Base-by-base conservation (phyloP, 768 basidiomycete genomes). In the Ramaria rubella region DNA sequence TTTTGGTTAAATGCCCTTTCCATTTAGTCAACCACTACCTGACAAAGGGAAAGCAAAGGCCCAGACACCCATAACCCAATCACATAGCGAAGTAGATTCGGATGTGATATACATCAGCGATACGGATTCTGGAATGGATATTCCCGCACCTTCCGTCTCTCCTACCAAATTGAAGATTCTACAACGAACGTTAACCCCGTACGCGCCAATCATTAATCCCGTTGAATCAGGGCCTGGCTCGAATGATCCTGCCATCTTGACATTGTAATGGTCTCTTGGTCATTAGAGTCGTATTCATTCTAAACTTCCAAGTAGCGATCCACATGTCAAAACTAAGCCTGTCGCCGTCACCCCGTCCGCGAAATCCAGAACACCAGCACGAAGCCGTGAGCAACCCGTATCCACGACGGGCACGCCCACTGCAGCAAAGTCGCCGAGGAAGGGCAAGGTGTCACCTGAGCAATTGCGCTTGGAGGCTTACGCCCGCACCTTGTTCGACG, bases 401-500 rank as follows among this genome's bases (percentile, higher is more conserved):
- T 12, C 38, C 11, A 48, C 57, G 21, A 54, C 42, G 26, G 50
- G 50, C 30, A 36, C 49, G 54, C 50, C 62, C 64, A 57, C 36
- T 61, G 59, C 3, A 46, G n/a, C 49, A 15, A 17, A 8, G 38
- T 38, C 12, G 58, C 67, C 19, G 78, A 79, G 69, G 82, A 79
- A 59, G 65, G 67, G 40, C 6, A 49, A 46, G 23, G 67, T 65
- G 14, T 71, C 68, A 24, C 75, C 72, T 4, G 77, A 83, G 52
- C 75, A 75, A 49, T 68, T 66, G 27, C 71, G 70, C 42, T 73
- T 75, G 19, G 75, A 74, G 45, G 64, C 64, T 3, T 87, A 86
- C 65, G 85, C 87, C 2, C 67, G 75, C 31, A 61, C 73, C 24
- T 66, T 88, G n/a, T 89, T 87, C 59, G 60, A 66, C 12, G 80